A percentile compares a stretch with the other conserved stretches of the same genome.
phyloP scores from a whole-genome alignment of 345 rosid species.

The Erucastrum elatum region DNA sequence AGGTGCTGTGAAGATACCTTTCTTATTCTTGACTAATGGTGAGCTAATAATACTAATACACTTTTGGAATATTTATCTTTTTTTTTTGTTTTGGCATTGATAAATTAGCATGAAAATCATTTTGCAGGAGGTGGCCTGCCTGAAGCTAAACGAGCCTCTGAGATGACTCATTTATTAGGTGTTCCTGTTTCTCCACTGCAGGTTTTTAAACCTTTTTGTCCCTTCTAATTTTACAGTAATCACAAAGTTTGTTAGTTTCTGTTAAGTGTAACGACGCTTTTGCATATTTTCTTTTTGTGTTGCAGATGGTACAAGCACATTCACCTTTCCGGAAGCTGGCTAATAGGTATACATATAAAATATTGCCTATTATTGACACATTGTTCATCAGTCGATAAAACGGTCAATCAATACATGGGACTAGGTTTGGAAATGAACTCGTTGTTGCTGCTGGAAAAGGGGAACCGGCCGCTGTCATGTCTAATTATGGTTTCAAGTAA shows the following conservation, averaged over 20 bases:
- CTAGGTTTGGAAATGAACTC: constrained; percentile 67
- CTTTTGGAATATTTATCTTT: too few relatives aligned
- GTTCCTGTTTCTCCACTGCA: constrained; percentile 62
- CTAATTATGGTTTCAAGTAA: constrained; percentile 86
- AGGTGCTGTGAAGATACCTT: constrained; percentile 78
- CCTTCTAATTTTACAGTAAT: background rate
- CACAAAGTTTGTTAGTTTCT: background rate
- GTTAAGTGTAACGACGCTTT: background rate
- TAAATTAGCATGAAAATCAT: background rate
- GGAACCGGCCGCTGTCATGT: constrained; percentile 82
- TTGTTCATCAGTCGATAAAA: background rate
- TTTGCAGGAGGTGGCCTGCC: constrained; percentile 77
- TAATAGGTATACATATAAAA: constrained; percentile 41
- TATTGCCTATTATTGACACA: background rate
- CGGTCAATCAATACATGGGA: background rate
- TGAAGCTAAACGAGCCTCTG: constrained; percentile 75
- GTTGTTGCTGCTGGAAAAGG: constrained; percentile 91
- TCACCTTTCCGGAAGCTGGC: constrained; percentile 70
- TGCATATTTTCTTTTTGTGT: background rate
- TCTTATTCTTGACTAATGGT: constrained; percentile 80
- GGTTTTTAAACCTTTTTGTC: constrained; percentile 47
- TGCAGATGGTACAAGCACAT: constrained; percentile 88
- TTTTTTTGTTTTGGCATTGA: too few relatives aligned
- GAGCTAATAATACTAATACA: constrained; percentile 16
- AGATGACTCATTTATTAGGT: constrained; percentile 63